Conservation (phyloP, 495 filamentous ascomycete species). For the Neurospora intermedia region DNA sequence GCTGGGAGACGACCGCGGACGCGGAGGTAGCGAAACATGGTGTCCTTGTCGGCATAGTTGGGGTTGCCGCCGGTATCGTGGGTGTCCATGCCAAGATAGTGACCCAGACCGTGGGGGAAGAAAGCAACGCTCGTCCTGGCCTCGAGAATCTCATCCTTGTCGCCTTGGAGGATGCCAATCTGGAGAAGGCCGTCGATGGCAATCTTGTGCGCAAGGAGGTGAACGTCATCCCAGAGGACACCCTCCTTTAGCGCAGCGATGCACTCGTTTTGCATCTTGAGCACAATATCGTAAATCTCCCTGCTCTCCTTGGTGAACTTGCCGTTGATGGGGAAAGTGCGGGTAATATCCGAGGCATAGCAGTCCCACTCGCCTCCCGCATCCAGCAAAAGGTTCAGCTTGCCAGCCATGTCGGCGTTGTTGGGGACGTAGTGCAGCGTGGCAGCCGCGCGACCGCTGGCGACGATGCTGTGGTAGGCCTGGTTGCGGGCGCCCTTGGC, state of each 20-base stretch:
- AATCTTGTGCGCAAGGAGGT: slow-evolving; percentile 65
- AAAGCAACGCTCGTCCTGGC: slow-evolving; percentile 73
- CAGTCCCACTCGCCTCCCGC: slow-evolving; percentile 71
- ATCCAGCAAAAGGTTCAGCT: slow-evolving; percentile 70
- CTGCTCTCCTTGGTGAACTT: slow-evolving; percentile 61
- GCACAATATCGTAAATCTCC: slow-evolving; percentile 76
- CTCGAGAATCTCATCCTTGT: slow-evolving; percentile 60
- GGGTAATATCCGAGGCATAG: slow-evolving; percentile 85
- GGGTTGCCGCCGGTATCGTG: slow-evolving; percentile 85
- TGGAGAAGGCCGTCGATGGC: slow-evolving; percentile 69
- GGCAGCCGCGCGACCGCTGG: slow-evolving; percentile 61
- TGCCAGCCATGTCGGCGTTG: slow-evolving; percentile 52
- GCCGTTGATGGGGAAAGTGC: slow-evolving; percentile 73
- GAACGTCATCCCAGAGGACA: slow-evolving; percentile 76
- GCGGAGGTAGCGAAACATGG: slow-evolving; percentile 76
- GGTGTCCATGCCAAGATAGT: slow-evolving; percentile 91
- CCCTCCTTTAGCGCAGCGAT: slow-evolving; percentile 65
- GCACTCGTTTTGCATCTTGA: slow-evolving; percentile 72
- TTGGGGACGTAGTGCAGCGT: slow-evolving; percentile 87
- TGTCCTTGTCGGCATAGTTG: slow-evolving; percentile 73
- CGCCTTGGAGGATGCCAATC: slow-evolving; percentile 63
- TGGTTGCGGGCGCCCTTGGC: slow-evolving; percentile 62
- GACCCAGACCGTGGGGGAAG: slow-evolving; percentile 84
- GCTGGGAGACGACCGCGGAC: slow-evolving; percentile 67
- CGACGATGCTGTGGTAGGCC: slow-evolving; percentile 80